These are phyloP conservation scores for Ophiostoma novo-ulmi DNA, from an alignment of 2,329 filamentous ascomycete genomes.

Conservation along the genomic window DNA sequence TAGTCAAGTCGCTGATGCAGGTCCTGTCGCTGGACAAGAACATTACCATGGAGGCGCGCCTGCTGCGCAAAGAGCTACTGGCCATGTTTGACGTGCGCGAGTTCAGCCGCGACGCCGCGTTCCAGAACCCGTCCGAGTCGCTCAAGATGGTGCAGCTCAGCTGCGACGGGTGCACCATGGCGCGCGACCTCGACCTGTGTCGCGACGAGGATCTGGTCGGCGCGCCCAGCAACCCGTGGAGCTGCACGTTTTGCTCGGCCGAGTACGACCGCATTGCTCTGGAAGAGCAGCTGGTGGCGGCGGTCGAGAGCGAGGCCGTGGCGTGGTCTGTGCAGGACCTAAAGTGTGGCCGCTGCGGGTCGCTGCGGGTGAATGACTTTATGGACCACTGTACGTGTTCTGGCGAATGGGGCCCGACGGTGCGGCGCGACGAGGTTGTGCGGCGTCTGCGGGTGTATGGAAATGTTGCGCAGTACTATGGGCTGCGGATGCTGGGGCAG, in stretches of 20 bases:
- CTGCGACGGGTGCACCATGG: slow-evolving; percentile 85
- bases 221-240: slow-evolving; percentile 51
- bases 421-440: slow-evolving; percentile 61
- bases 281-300: slow-evolving; percentile 74
- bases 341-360: slow-evolving; percentile 67
- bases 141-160: slow-evolving; percentile 70
- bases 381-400: slow-evolving; percentile 95
- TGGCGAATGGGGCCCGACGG: slow-evolving; percentile 72
- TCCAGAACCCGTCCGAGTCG: slow-evolving; percentile 75
- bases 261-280: slow-evolving; percentile 74
- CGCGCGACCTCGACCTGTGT: slow-evolving; percentile 85
- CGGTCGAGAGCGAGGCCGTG: slow-evolving; percentile 68
- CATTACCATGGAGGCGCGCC: slow-evolving; percentile 78
- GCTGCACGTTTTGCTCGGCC: slow-evolving; percentile 68
- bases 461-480: slow-evolving; percentile 73
- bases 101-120: slow-evolving; percentile 82
- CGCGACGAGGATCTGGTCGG: slow-evolving; percentile 73
- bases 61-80: slow-evolving; percentile 83
- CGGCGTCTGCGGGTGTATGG: slow-evolving; percentile 63
- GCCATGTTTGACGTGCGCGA: slow-evolving; percentile 90
- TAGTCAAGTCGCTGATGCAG: slow-evolving; percentile 91
- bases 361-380: slow-evolving; percentile 81
- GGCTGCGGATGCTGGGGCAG: slow-evolving; percentile 71
- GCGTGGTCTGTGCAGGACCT: slow-evolving; percentile 88
- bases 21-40: slow-evolving; percentile 86